Base-by-base conservation (phyloP, 2,329 filamentous ascomycete genomes). In the Alternaria incomplexa region DNA sequence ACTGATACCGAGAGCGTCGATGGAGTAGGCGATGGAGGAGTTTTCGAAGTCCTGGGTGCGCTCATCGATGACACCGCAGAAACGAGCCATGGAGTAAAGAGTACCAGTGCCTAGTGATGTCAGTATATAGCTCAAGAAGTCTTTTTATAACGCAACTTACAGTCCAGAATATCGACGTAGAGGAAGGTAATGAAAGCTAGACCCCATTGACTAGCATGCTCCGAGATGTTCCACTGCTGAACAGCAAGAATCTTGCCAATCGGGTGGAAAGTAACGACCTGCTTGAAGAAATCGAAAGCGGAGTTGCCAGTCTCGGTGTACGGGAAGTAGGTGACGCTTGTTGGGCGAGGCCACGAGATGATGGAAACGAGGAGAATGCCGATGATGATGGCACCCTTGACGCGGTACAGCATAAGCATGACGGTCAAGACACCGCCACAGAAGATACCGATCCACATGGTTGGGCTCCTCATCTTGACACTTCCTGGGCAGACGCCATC, bases 371-470 rank as follows among this genome's bases (percentile, higher is more conserved):
- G 87, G 25, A 94, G 78, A 67, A 96, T 96, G 40, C 93, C 93
- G 36, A 88, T 86, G 72, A 96, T 93, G 72, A 97, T 91, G 60
- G 93, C 93, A 61, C 93, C 93, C 82, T 95, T 95, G 79, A 96
- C 88, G 20, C 92, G 89, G 79, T 93, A 96, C 83, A 94, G 87
- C 89, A 95, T 91, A 57, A 96, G 83, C 67, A 96, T 82, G 30
- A 90, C 90, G 1, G 93, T 96, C 52, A 96, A 81, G 66, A 96
- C 86, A 63, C 93, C 92, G 46, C 93, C 92, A 70, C 91, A 92
- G 83, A 96, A 96, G 71, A 96, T 93, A 40, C 93, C 93, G 55
- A 96, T 85, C 93, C 93, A 97, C 87, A 96, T 88, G 23, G 90
- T 88, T 1, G 93, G 91, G 73, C 87, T 92, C 64, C 92, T 88